A percentile compares a stretch with the other conserved stretches of the same genome.
Evolutionary conservation across 352 stramenopile genomes (phyloP).

Genomic region (Phytophthora sansomeana): DNA sequence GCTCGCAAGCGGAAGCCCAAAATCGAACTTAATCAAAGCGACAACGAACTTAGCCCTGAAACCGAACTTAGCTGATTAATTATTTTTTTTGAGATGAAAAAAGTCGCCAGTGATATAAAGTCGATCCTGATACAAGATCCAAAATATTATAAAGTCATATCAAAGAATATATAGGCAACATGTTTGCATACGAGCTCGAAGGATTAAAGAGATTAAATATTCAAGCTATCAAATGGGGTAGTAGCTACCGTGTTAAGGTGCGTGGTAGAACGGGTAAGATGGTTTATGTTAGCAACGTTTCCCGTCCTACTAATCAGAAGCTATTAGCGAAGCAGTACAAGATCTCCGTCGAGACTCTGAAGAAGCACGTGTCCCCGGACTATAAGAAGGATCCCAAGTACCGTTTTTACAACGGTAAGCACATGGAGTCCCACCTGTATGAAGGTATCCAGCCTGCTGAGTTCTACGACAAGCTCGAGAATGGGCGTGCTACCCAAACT

Average conservation of each 20-base stretch:
- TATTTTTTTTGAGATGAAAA: no score
- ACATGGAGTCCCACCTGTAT: no score
- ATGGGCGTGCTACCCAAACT: slow-evolving; percentile 18
- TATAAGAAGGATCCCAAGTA: slow-evolving; percentile 18
- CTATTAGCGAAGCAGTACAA: slow-evolving; percentile 28
- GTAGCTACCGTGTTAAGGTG: no score
- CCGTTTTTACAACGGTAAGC: slow-evolving; percentile 22
- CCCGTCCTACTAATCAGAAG: slow-evolving; percentile 10
- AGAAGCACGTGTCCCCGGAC: slow-evolving; percentile 18
- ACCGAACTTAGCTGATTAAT: slow-evolving; percentile 9
- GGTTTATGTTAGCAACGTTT: no score
- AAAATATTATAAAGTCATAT: slow-evolving; percentile 8
- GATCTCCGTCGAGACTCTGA: slow-evolving; percentile 12
- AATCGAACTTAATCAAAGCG: background rate
- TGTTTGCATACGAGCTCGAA: no score
- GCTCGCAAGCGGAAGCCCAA: slow-evolving; percentile 2
- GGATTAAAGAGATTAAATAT: no score
- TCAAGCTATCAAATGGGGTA: no score
- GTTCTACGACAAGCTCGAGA: slow-evolving; percentile 17
- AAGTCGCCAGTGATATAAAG: no score
- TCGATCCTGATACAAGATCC: slow-evolving; percentile 6
- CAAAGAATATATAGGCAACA: no score
- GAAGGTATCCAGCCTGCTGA: slow-evolving; percentile 5
- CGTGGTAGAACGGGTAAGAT: no score
- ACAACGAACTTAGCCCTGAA: background rate